Percentiles rank a stretch among this genome's conserved stretches.
phyloP scores from a whole-genome alignment of 192 early-diverging fungal genomes.

The Podila epigama region DNA sequence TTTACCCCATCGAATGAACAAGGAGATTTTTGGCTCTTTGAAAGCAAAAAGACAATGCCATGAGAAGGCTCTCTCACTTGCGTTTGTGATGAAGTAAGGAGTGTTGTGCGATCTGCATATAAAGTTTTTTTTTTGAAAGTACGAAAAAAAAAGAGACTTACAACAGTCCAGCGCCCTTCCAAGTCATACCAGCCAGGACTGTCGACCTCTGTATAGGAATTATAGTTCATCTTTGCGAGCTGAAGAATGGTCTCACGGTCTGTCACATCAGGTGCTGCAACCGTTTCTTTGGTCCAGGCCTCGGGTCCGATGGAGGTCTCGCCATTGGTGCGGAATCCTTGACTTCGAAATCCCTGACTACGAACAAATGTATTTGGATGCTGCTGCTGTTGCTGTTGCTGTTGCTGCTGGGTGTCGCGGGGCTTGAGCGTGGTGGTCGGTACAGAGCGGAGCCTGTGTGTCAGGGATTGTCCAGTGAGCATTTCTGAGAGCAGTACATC shows the following conservation, averaged over 20 bases:
- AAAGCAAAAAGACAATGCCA: no score
- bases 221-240: slow-evolving; percentile 83
- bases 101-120: no score
- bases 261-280: slow-evolving; percentile 70
- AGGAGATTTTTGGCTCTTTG: no score
- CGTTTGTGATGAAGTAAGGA: no score
- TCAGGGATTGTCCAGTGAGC: slow-evolving; percentile 17
- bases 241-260: slow-evolving; percentile 76
- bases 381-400: slow-evolving; percentile 3
- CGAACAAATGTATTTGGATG: slow-evolving; percentile 14
- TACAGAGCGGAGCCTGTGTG: slow-evolving; percentile 6
- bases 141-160: slow-evolving; percentile 20
- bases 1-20: no score
- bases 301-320: slow-evolving; percentile 22
- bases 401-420: background rate
- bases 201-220: slow-evolving; percentile 78
- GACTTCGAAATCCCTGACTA: slow-evolving; percentile 19
- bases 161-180: slow-evolving; percentile 68
- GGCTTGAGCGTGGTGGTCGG: slow-evolving; percentile 5
- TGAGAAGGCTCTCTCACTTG: no score
- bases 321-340: slow-evolving; percentile 25
- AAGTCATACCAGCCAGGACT: slow-evolving; percentile 74
- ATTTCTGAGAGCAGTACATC: slow-evolving; percentile 16
- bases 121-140: no score
- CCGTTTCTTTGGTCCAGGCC: slow-evolving; percentile 21